Base-by-base conservation (phyloP, 139 green algal genomes). In the Pedinophyceae sp. region DNA sequence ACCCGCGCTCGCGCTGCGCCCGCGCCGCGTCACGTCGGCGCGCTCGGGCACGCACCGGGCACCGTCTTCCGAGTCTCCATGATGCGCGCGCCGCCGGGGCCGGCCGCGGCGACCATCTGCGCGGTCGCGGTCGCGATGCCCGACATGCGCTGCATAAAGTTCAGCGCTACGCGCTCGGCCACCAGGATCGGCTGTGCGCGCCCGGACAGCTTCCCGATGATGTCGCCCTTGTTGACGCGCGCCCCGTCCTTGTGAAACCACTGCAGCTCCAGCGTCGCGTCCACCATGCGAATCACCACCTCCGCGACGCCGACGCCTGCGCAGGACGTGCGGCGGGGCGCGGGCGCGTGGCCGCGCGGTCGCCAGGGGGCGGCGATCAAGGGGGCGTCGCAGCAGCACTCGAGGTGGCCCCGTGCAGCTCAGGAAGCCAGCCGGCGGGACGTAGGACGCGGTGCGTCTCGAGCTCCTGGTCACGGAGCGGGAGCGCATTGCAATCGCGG, bases 41-140 rank as follows among this genome's bases (percentile, higher is more conserved):
- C n/a, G n/a, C n/a, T n/a, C n/a, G n/a, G n/a, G n/a, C n/a, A n/a
- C n/a, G n/a, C n/a, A n/a, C n/a, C 84, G 0, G 92, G 90, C 28
- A 75, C 86, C 18, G 90, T 98, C 70, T 98, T 98, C 4, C 90
- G 68, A 0, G 90, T 98, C 53, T 97, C 90, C 30, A 98, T 59
- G 18, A 97, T 70, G 2, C 51, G 52, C 4, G 73, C 63, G 3
- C 38, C 50, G 0, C 29, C 66, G 25, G 62, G 34, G 34, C 34
- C 34, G 7, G 34, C 34, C 10, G 34, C 7, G 34, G 34, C 46
- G 10, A 83, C 76, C 82, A 94, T 91, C 0, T 48, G 63, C 18
- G 50, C 52, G 3, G 90, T 94, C 2, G 79, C 70, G 28, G 81
- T 94, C 2, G 90, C 90, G 20, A 96, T 90, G 48, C 84, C 86